Evolutionary conservation across 331 rosid genomes (phyloP).

Genomic region (Acacia concinna): DNA sequence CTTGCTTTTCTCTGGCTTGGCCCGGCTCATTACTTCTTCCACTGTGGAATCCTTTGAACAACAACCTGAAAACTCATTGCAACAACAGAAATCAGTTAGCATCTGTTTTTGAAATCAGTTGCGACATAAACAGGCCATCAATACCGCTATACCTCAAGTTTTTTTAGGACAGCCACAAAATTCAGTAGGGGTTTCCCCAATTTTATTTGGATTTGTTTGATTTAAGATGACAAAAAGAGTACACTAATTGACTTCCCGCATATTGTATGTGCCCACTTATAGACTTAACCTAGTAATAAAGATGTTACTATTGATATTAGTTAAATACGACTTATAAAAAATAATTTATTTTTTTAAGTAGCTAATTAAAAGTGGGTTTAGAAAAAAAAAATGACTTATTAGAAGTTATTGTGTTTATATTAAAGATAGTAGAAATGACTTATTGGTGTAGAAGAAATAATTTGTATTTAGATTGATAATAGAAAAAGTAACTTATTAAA

Average conservation of each 20-base stretch:
- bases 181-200: not conserved
- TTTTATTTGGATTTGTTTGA: not conserved
- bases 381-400: too few relatives aligned
- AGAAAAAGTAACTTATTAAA: too few relatives aligned
- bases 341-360: too few relatives aligned
- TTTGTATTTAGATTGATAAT: too few relatives aligned
- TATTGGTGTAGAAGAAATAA: too few relatives aligned
- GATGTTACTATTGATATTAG: not conserved
- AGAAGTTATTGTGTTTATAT: too few relatives aligned
- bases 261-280: not conserved
- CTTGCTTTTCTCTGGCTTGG: not conserved
- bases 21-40: slow-evolving; percentile 61
- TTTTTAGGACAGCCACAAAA: not conserved
- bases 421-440: too few relatives aligned
- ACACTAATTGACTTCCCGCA: slow-evolving; percentile 1
- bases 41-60: slow-evolving; percentile 84
- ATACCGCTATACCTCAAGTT: not conserved
- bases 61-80: slow-evolving; percentile 54
- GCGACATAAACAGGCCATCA: not conserved
- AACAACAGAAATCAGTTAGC: slow-evolving; percentile 25
- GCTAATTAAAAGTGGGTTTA: too few relatives aligned
- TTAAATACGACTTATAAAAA: too few relatives aligned
- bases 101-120: not conserved
- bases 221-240: slow-evolving; percentile 8
- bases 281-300: not conserved